phyloP scores from a whole-genome alignment of 2,329 filamentous ascomycete genomes.

The Penicillium sp. region DNA sequence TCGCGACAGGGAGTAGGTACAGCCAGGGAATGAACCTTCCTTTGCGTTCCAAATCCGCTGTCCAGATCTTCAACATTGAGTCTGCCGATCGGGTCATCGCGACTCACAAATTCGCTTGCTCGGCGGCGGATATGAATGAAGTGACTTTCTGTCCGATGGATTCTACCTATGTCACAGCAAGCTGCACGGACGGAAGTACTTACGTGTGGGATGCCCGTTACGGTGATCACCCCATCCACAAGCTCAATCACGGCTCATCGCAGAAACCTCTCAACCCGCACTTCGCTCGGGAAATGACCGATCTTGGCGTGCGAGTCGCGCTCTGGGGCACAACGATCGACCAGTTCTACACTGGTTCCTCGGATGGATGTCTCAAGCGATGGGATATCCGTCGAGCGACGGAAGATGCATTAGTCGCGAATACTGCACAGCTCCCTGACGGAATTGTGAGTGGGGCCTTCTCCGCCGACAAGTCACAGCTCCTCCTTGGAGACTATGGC shows the following conservation, averaged over 20 bases:
- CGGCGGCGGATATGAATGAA: constrained; percentile 63
- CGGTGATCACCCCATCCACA: constrained; percentile 49
- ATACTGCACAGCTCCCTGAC: constrained; percentile 51
- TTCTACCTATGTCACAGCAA: constrained; percentile 56
- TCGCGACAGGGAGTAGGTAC: constrained; percentile 55
- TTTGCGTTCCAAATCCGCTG: constrained; percentile 47
- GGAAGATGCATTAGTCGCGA: constrained; percentile 54
- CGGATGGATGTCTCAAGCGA: constrained; percentile 60
- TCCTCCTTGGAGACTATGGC: constrained; percentile 60
- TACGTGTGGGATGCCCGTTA: constrained; percentile 63
- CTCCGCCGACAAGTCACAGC: constrained; percentile 55
- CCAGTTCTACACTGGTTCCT: constrained; percentile 61
- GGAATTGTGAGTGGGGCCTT: constrained; percentile 62
- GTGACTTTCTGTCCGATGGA: constrained; percentile 52
- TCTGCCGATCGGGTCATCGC: not conserved
- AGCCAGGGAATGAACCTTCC: constrained; percentile 30
- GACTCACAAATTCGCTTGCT: constrained; percentile 53
- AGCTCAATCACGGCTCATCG: constrained; percentile 53
- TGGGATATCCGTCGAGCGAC: constrained; percentile 60
- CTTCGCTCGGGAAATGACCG: constrained; percentile 50
- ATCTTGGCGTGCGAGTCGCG: constrained; percentile 60
- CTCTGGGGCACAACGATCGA: constrained; percentile 57
- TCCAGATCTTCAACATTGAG: constrained; percentile 53
- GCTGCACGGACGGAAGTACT: constrained; percentile 60
- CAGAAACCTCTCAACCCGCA: constrained; percentile 48